Base-by-base conservation (phyloP, 345 rosid species). In the Moricandia arvensis region DNA sequence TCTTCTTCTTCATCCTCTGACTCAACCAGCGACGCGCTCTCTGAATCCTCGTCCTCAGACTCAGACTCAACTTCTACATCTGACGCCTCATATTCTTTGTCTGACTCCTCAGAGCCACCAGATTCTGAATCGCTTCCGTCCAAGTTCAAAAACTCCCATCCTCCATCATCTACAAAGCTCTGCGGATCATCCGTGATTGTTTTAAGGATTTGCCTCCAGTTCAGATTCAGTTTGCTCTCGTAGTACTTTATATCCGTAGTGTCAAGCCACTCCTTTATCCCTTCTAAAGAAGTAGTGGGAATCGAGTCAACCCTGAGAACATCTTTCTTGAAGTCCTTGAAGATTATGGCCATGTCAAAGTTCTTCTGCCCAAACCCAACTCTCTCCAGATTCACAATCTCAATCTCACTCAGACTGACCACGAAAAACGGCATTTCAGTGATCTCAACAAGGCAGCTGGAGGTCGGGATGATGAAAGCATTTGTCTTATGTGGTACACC, bases 251-350 rank as follows among this genome's bases (percentile, higher is more conserved):
- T 81, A 51, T 89, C 97, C 1, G 97, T 92, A 0, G 97, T 89
- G 86, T 95, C 88, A 5, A 92, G 96, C 99, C 99, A 95, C 66
- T 89, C 96, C 77, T 95, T 95, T 79, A 95, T 95, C 71, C 92
- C 86, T 53, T 95, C 97, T 0, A 95, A 87, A 0, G 97, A 84
- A 2, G 93, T 82, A 1, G 97, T 87, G 18, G 96, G 97, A 60
- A 95, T 82, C 2, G 99, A 95, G 75, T 95, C 99, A 43, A 95
- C 90, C 74, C 97, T 82, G 4, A 92, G 87, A 9, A 95, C 97
- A 61, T 95, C 99, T 68, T 82, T 76, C 77, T 92, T 92, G 87
- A 95, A 95, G 78, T 95, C 99, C 88, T 95, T 92, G 78, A 95
- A 92, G 58, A 92, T 87, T 26, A 92, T 77, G 27, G 97, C 87